Evolutionary conservation across 2,329 filamentous ascomycete species (phyloP).

Genomic region (Stachybotrys echinatus): DNA sequence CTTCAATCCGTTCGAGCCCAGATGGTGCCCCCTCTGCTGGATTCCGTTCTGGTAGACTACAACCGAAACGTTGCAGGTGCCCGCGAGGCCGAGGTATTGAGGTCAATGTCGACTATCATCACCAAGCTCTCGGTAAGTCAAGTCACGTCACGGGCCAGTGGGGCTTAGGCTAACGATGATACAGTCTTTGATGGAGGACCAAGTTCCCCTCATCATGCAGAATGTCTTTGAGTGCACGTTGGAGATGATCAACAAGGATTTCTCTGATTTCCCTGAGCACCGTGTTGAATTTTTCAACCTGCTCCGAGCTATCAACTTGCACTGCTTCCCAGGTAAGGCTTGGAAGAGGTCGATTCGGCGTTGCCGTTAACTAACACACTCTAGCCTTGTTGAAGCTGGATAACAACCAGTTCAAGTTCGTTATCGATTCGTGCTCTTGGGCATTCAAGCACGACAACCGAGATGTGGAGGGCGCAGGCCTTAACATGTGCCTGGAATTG

Average conservation of each 20-base stretch:
- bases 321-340: conserved; percentile 76
- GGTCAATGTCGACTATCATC: conserved; percentile 96
- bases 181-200: conserved; percentile 92
- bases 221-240: conserved; percentile 97
- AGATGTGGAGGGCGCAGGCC: conserved; percentile 90
- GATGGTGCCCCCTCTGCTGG: conserved; percentile 92
- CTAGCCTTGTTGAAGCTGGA: conserved; percentile 83
- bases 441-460: conserved; percentile 99
- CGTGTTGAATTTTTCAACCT: conserved; percentile 99
- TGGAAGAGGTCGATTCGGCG: neutral
- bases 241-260: conserved; percentile 99
- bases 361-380: neutral
- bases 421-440: conserved; percentile 99
- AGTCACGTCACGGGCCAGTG: neutral
- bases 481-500: conserved; percentile 97
- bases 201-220: conserved; percentile 96
- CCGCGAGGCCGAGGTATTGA: conserved; percentile 91
- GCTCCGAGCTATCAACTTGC: conserved; percentile 88
- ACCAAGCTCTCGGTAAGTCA: conserved; percentile 89
- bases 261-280: conserved; percentile 97
- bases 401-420: conserved; percentile 96
- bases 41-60: conserved; percentile 92
- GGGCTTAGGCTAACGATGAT: conserved; percentile 6
- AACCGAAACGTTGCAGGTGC: conserved; percentile 95
- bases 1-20: conserved; percentile 86